phyloP scores from a whole-genome alignment of 495 filamentous ascomycete species.

The Choiromyces venosus region DNA sequence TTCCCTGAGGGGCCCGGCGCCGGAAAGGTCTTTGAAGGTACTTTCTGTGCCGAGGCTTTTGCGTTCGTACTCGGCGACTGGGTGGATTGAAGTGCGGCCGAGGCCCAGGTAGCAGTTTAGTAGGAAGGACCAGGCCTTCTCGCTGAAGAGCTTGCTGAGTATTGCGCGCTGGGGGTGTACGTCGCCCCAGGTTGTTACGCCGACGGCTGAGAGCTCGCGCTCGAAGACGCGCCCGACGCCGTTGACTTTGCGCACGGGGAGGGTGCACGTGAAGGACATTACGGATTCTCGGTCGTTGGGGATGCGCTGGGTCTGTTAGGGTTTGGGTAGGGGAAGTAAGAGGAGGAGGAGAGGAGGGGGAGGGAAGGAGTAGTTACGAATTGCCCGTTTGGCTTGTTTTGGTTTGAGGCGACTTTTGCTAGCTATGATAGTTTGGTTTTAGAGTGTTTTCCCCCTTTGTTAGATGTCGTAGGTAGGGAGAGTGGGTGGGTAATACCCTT shows the following conservation, averaged over 20 bases:
- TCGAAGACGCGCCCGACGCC: constrained; percentile 91
- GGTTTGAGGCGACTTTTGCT: constrained; percentile 90
- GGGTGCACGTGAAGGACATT: constrained; percentile 74
- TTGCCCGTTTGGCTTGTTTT: constrained; percentile 95
- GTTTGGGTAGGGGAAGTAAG: neutral
- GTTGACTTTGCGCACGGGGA: constrained; percentile 86
- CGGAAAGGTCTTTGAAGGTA: constrained; percentile 78
- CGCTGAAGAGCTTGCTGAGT: constrained; percentile 66
- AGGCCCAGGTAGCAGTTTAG: constrained; percentile 78
- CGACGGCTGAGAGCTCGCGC: constrained; percentile 80
- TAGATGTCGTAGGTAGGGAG: neutral
- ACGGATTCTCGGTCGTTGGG: constrained; percentile 64
- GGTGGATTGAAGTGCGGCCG: constrained; percentile 80
- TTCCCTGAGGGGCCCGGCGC: constrained; percentile 60
- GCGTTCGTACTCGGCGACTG: constrained; percentile 81
- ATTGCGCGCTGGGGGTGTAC: constrained; percentile 53
- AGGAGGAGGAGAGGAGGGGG: neutral
- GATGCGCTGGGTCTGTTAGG: constrained; percentile 45
- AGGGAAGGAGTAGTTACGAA: constrained; percentile 46
- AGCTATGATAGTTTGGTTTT: constrained; percentile 47
- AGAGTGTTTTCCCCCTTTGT: neutral
- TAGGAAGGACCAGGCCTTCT: constrained; percentile 84
- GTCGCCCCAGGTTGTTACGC: constrained; percentile 83
- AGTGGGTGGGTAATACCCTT: constrained; percentile 41
- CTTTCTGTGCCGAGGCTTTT: constrained; percentile 93